Percentiles rank a stretch among this genome's conserved stretches.
phyloP scores from a whole-genome alignment of 805 yeast species.

The Kodamaea restingae region DNA sequence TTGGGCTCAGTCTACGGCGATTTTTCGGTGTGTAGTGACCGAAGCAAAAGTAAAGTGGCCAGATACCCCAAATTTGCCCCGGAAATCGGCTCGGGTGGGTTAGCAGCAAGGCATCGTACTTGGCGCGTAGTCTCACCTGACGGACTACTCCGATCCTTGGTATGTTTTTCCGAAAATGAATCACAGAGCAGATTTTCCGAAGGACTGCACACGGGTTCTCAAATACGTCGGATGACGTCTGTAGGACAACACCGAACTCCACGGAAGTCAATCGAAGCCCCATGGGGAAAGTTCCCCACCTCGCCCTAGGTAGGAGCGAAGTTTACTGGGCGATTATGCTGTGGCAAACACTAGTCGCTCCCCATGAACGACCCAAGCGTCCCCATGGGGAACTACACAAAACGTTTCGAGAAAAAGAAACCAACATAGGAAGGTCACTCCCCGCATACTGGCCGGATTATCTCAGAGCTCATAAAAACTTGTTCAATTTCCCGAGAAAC shows the following conservation, averaged over 20 bases:
- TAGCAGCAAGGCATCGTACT: neutral
- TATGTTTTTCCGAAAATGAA: slow-evolving; percentile 1
- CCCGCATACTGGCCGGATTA: too few species aligned
- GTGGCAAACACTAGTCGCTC: too few species aligned
- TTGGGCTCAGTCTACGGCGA: neutral
- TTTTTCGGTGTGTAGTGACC: neutral
- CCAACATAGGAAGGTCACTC: neutral
- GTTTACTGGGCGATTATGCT: too few species aligned
- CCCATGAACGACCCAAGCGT: neutral
- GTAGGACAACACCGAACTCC: neutral
- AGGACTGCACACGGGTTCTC: neutral
- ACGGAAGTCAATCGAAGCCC: neutral
- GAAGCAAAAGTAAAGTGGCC: too few species aligned
- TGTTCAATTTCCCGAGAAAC: too few species aligned
- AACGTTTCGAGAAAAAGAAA: neutral
- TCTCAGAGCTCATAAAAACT: too few species aligned
- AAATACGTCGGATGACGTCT: slow-evolving; percentile 1
- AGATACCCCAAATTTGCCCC: too few species aligned
- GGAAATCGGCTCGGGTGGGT: too few species aligned
- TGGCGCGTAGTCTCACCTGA: neutral
- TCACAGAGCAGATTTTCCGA: slow-evolving; percentile 2
- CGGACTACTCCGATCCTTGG: slow-evolving; percentile 3
- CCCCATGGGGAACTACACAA: slow-evolving; percentile 1
- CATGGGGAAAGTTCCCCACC: slow-evolving; percentile 1
- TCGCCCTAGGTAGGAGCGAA: too few species aligned